Percentiles rank a stretch among this genome's conserved stretches.
These are phyloP conservation scores for Garcileccinum viscosum DNA, from an alignment of 1,284 basidiomycete species.

Conservation along the genomic window DNA sequence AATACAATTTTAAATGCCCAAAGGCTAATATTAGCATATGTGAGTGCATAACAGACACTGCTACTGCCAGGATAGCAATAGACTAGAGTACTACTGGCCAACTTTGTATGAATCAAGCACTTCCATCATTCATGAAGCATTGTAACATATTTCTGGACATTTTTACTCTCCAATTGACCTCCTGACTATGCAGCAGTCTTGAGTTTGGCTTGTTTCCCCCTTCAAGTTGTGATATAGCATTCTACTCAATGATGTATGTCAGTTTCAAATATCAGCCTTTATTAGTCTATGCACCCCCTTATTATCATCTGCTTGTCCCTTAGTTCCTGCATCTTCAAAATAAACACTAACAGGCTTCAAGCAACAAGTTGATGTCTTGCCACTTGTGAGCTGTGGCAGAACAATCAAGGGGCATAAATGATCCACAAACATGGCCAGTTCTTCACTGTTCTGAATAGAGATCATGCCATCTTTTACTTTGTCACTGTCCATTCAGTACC, in stretches of 20 bases:
- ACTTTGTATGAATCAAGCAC: neutral
- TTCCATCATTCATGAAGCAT: neutral
- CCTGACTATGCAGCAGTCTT: neutral
- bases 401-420: neutral
- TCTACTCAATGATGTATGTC: neutral
- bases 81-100: neutral
- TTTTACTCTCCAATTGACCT: neutral
- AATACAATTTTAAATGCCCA: neutral
- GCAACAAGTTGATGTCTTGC: neutral
- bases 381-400: neutral
- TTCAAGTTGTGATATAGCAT: neutral
- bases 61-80: neutral
- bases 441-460: neutral
- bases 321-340: neutral
- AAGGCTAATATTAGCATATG: neutral
- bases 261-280: neutral
- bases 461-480: constrained; percentile 2
- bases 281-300: neutral
- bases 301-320: neutral
- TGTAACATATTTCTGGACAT: neutral
- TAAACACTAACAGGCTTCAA: neutral
- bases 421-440: neutral
- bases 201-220: neutral
- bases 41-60: neutral
- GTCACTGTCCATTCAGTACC: neutral